Evolutionary conservation across 2,329 filamentous ascomycete species (phyloP).

Genomic region (Venturia effusa): DNA sequence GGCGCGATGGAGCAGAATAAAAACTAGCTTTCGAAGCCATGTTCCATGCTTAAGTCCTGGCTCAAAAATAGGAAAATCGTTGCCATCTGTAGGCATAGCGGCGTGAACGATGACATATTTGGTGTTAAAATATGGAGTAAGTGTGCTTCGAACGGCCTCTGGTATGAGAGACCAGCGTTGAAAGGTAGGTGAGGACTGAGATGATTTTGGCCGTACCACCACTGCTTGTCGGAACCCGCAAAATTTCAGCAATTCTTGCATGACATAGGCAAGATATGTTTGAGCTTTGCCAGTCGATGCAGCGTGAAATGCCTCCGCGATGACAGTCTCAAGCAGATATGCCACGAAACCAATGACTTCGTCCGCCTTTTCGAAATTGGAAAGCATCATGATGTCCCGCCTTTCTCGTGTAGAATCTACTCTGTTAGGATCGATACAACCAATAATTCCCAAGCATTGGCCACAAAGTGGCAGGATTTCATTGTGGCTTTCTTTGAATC

Average conservation of each 20-base stretch:
- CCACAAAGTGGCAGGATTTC: slow-evolving; percentile 65
- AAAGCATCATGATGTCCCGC: slow-evolving; percentile 71
- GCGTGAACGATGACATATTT: slow-evolving; percentile 53
- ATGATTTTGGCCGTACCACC: slow-evolving; percentile 39
- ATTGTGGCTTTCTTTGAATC: slow-evolving; percentile 57
- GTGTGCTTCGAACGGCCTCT: slow-evolving; percentile 63
- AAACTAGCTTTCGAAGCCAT: slow-evolving; percentile 73
- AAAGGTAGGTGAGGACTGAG: slow-evolving; percentile 50
- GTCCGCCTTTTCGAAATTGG: slow-evolving; percentile 68
- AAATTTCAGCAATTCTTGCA: slow-evolving; percentile 79
- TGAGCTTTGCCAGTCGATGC: slow-evolving; percentile 80
- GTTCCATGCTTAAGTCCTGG: slow-evolving; percentile 57
- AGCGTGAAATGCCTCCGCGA: slow-evolving; percentile 86
- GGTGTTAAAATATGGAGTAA: slow-evolving; percentile 83
- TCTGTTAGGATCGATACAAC: slow-evolving; percentile 83
- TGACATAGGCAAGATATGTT: slow-evolving; percentile 84
- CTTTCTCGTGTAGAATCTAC: slow-evolving; percentile 71
- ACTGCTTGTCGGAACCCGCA: slow-evolving; percentile 54
- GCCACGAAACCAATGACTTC: slow-evolving; percentile 81
- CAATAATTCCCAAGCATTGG: slow-evolving; percentile 76
- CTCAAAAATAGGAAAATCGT: slow-evolving; percentile 68
- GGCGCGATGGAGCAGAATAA: slow-evolving; percentile 70
- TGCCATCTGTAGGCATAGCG: not conserved
- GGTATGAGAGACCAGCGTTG: slow-evolving; percentile 70
- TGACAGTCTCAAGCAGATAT: slow-evolving; percentile 72